These are phyloP conservation scores for Scolecobasidium constrictum DNA, from an alignment of 2,329 filamentous ascomycete species.

Conservation along the genomic window DNA sequence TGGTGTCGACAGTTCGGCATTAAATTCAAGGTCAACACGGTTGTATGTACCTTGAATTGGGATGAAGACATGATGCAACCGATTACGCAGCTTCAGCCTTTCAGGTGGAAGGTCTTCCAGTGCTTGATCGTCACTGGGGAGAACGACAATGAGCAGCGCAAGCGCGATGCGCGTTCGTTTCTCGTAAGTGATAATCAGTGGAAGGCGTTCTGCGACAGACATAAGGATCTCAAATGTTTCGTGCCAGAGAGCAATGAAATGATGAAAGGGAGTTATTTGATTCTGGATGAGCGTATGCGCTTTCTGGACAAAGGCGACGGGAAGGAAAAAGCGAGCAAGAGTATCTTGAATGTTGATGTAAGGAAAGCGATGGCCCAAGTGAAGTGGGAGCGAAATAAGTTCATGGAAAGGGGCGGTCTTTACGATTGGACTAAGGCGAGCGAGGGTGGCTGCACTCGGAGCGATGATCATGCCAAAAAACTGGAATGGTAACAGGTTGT, in stretches of 20 bases:
- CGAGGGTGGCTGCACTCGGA: too few species aligned
- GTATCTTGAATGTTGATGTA: slow-evolving; percentile 38
- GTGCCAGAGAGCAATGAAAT: slow-evolving; percentile 39
- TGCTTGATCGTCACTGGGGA: slow-evolving; percentile 42
- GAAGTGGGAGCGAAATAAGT: too few species aligned
- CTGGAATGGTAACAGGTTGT: too few species aligned
- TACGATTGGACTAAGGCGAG: too few species aligned
- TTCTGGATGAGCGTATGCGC: slow-evolving; percentile 41
- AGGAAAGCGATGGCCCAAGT: slow-evolving; percentile 33
- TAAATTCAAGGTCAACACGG: too few species aligned
- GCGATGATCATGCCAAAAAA: too few species aligned
- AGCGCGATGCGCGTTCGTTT: slow-evolving; percentile 29
- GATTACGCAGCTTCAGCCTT: too few species aligned
- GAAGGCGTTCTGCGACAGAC: slow-evolving; percentile 34
- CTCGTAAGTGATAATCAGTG: slow-evolving; percentile 38
- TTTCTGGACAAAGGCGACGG: slow-evolving; percentile 36
- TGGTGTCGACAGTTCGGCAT: too few species aligned
- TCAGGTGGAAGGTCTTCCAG: too few species aligned
- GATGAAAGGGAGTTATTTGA: slow-evolving; percentile 41
- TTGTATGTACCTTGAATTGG: too few species aligned
- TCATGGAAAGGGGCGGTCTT: too few species aligned
- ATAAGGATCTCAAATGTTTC: slow-evolving; percentile 30
- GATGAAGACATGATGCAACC: too few species aligned
- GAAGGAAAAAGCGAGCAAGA: slow-evolving; percentile 20
- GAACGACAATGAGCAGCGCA: slow-evolving; percentile 31